Conservation (phyloP, 345 rosid species). For the Camelina hispida region DNA sequence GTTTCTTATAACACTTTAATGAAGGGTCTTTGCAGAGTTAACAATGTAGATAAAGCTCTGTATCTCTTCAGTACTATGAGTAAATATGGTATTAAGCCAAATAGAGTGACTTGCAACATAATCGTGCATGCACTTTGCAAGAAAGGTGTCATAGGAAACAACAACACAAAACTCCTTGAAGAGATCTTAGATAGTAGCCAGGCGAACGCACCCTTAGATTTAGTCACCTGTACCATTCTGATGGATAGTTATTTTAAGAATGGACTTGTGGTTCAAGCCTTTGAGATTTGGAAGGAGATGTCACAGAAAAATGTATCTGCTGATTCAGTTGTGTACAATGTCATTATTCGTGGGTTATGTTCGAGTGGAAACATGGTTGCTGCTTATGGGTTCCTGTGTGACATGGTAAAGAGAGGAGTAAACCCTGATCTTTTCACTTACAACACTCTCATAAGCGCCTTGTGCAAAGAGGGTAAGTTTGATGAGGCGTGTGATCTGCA, state of each 20-base stretch:
- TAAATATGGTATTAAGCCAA: slow-evolving; percentile 58
- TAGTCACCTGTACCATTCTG: slow-evolving; percentile 64
- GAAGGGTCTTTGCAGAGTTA: slow-evolving; percentile 61
- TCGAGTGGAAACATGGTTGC: slow-evolving; percentile 45
- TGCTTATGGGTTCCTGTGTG: slow-evolving; percentile 57
- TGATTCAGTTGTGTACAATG: slow-evolving; percentile 66
- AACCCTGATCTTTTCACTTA: slow-evolving; percentile 65
- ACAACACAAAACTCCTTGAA: slow-evolving; percentile 54
- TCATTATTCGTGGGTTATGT: slow-evolving; percentile 67
- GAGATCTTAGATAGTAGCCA: slow-evolving; percentile 50
- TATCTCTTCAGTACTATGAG: slow-evolving; percentile 55
- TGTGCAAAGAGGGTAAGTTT: slow-evolving; percentile 62
- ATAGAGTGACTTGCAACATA: slow-evolving; percentile 67
- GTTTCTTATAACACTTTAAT: slow-evolving; percentile 68
- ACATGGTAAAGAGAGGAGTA: slow-evolving; percentile 72
- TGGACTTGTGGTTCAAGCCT: slow-evolving; percentile 56
- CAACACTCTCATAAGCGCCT: slow-evolving; percentile 68
- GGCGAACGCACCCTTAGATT: slow-evolving; percentile 46
- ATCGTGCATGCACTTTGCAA: slow-evolving; percentile 67
- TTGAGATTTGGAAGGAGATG: slow-evolving; percentile 57
- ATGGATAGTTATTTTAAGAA: slow-evolving; percentile 75
- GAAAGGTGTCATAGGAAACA: slow-evolving; percentile 57
- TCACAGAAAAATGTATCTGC: slow-evolving; percentile 38
- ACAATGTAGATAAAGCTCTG: slow-evolving; percentile 64
- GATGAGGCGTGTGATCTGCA: slow-evolving; percentile 59